Conservation (phyloP, 2,329 filamentous ascomycete genomes). For the Ceratocystis albifundus region DNA sequence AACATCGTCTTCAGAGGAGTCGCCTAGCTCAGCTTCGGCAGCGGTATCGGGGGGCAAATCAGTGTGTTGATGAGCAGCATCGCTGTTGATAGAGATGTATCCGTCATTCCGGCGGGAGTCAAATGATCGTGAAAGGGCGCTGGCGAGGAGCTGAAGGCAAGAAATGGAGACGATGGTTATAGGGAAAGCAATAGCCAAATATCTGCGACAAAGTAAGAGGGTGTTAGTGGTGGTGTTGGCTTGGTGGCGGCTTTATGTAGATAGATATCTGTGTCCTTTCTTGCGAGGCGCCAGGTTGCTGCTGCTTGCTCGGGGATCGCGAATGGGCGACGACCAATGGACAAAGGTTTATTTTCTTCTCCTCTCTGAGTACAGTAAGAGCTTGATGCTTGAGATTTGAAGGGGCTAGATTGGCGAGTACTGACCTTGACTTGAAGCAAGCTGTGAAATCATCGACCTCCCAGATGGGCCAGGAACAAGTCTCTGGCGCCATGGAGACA, state of each 20-base stretch:
- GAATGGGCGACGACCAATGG: slow-evolving; percentile 19
- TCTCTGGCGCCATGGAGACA: slow-evolving; percentile 21
- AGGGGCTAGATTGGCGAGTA: slow-evolving; percentile 24
- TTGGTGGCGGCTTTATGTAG: background rate
- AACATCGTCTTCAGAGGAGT: slow-evolving; percentile 47
- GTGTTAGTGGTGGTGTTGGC: background rate
- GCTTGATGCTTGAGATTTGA: too few relatives aligned
- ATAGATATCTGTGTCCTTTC: background rate
- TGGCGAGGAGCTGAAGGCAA: slow-evolving; percentile 50
- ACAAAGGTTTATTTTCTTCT: background rate
- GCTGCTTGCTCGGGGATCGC: background rate
- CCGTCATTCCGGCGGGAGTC: background rate
- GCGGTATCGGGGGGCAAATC: slow-evolving; percentile 40
- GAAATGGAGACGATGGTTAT: slow-evolving; percentile 60
- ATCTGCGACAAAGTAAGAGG: slow-evolving; percentile 40
- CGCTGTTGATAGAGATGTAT: slow-evolving; percentile 20
- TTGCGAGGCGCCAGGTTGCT: background rate
- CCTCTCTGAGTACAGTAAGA: too few relatives aligned
- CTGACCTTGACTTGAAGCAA: slow-evolving; percentile 58
- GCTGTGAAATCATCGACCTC: slow-evolving; percentile 50
- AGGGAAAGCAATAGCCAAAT: slow-evolving; percentile 70
- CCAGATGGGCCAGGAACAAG: slow-evolving; percentile 45
- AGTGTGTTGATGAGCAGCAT: slow-evolving; percentile 37
- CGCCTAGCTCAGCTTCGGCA: slow-evolving; percentile 34
- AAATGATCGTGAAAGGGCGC: slow-evolving; percentile 7